Evolutionary conservation across 2,329 filamentous ascomycete genomes (phyloP).

Genomic region (Colletotrichum phormii): DNA sequence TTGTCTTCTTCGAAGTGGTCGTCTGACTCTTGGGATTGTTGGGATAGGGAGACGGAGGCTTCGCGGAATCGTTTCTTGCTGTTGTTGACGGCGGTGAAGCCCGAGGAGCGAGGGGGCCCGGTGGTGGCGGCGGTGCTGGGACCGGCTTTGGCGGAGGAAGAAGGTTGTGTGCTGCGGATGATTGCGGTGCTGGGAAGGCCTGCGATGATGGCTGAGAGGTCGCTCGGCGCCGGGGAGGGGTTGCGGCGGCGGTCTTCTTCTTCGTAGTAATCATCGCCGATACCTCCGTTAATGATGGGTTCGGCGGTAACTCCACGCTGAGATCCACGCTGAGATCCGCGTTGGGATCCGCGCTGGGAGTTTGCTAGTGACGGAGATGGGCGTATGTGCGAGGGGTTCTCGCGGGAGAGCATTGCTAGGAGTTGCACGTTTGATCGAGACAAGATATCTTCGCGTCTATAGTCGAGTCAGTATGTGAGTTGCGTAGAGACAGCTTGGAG

Average conservation of each 20-base stretch:
- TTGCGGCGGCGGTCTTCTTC: background rate
- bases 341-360: background rate
- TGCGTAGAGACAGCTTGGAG: background rate
- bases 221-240: background rate
- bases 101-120: background rate
- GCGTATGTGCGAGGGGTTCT: background rate
- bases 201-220: conserved; percentile 7
- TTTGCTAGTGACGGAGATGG: background rate
- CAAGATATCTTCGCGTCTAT: conserved; percentile 20
- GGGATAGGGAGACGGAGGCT: background rate
- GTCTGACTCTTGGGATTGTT: conserved; percentile 23
- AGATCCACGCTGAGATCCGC: background rate
- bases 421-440: conserved; percentile 19
- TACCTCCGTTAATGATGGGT: background rate
- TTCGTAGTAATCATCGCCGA: background rate
- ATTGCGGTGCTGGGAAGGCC: conserved; percentile 10
- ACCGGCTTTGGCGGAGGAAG: background rate
- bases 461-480: background rate
- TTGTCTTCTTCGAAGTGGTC: conserved; percentile 40
- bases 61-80: conserved; percentile 19
- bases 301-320: background rate
- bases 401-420: conserved; percentile 8
- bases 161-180: background rate
- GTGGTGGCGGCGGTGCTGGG: background rate
- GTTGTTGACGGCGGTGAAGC: conserved; percentile 23